Base-by-base conservation (phyloP, 768 basidiomycete genomes). In the Pholiota microspora region DNA sequence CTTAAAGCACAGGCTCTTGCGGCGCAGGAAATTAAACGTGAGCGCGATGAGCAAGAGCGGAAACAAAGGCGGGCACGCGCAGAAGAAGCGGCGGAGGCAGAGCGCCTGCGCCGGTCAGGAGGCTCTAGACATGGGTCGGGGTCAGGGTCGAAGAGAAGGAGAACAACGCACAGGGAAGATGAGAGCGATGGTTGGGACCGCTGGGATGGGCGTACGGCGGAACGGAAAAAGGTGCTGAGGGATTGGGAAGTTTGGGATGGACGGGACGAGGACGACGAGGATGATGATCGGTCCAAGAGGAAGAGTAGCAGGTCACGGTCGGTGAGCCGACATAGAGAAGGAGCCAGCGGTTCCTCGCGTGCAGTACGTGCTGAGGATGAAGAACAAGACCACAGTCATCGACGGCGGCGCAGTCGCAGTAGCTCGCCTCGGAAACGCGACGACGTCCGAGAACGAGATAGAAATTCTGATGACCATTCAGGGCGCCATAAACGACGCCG, bases 21-120 rank as follows among this genome's bases (percentile, higher is more conserved):
- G 29, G 86, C 88, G 1, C 79, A 88, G 59, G 89, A 91, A 59
- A 73, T 84, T n/a, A 86, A 89, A 54, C 73, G 72, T 24, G 85
- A 85, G 58, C 71, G 83, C 23, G 79, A 84, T n/a, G 88, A 88
- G 55, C 76, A 80, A 57, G 84, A 88, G 65, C 73, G 82, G 55
- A 74, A 64, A 44, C 86, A 89, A 60, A 71, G 88, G 31, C 73
- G 78, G 53, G 77, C 77, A 2, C 75, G 92, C 2, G 92, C 91
- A 0, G 81, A 88, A 64, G 92, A 94, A 68, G 91, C 91, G 25
- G 80, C 74, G 3, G 81, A 80, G 35, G 90, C 88, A 2, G 86
- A 86, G 68, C 77, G 80, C 56, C 68, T 80, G 59, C 66, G 76
- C 44, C 66, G 77, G 28, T 66, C 67, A 53, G 64, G 64, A 59